These are phyloP conservation scores for Arthonia radiata DNA, from an alignment of 495 filamentous ascomycete species.

Conservation along the genomic window DNA sequence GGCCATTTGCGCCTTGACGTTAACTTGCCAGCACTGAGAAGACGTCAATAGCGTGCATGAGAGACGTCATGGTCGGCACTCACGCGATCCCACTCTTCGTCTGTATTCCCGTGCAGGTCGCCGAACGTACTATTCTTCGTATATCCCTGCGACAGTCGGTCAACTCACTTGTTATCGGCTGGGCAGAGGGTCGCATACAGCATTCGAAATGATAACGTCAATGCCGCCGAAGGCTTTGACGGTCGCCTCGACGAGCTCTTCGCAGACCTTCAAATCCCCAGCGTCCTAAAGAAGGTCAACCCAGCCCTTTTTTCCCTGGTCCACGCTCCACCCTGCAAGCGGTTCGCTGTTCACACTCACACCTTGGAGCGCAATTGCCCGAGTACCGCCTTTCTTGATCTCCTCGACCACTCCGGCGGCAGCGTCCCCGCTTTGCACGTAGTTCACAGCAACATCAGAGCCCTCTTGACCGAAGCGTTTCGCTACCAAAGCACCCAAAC, in stretches of 20 bases:
- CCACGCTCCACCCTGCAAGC: constrained; percentile 1
- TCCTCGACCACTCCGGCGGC: constrained; percentile 30
- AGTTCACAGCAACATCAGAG: constrained; percentile 48
- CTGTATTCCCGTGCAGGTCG: constrained; percentile 35
- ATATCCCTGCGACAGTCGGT: no score
- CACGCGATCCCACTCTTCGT: constrained; percentile 50
- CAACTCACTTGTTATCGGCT: no score
- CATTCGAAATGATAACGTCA: no score
- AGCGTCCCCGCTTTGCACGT: constrained; percentile 24
- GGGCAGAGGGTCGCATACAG: no score
- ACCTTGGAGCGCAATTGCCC: constrained; percentile 30
- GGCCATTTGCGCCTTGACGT: constrained; percentile 40
- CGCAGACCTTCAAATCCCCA: constrained; percentile 28
- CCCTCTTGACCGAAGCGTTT: constrained; percentile 42
- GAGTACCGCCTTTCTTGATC: constrained; percentile 27
- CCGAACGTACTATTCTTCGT: constrained; percentile 35
- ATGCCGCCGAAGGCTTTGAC: constrained; percentile 28
- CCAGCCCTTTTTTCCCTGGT: no score
- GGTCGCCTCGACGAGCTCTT: constrained; percentile 25
- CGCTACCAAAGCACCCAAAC: constrained; percentile 36
- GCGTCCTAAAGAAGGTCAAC: constrained; percentile 31
- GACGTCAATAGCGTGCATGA: not conserved
- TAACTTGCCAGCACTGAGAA: constrained; percentile 35
- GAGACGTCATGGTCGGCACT: not conserved
- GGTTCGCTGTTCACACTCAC: constrained; percentile 15